A percentile compares a stretch with the other conserved stretches of the same genome.
phyloP scores from a whole-genome alignment of 164 flowering plant species.

The Macadamia integrifolia region DNA sequence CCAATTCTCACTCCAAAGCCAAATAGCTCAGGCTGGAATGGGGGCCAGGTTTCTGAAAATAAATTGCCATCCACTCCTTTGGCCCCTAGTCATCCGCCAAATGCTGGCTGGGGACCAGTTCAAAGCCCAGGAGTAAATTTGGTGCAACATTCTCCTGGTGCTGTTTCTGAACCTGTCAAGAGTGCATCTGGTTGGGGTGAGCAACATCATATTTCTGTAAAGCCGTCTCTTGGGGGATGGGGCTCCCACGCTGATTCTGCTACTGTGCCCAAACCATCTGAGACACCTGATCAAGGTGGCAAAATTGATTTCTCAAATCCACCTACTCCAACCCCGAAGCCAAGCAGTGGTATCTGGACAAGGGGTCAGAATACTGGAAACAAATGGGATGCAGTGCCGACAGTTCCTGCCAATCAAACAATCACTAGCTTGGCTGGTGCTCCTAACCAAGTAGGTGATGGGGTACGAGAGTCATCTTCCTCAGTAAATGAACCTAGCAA shows the following conservation, averaged over 20 bases:
- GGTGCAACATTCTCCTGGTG: slow-evolving; percentile 8
- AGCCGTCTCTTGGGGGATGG: background rate
- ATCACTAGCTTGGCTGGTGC: slow-evolving; percentile 38
- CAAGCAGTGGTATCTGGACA: slow-evolving; percentile 17
- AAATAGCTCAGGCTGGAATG: slow-evolving; percentile 9
- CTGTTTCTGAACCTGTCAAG: slow-evolving; percentile 16
- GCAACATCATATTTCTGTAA: background rate
- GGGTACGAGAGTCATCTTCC: slow-evolving; percentile 13
- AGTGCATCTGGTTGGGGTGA: slow-evolving; percentile 34
- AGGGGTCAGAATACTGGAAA: slow-evolving; percentile 29
- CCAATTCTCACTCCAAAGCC: slow-evolving; percentile 66
- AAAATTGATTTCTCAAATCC: slow-evolving; percentile 16
- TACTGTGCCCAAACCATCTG: slow-evolving; percentile 8
- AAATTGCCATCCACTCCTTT: too few relatives aligned
- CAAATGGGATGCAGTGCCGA: slow-evolving; percentile 22
- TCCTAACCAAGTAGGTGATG: slow-evolving; percentile 30
- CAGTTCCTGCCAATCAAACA: slow-evolving; percentile 25
- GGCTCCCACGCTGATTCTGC: background rate
- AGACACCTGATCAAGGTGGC: slow-evolving; percentile 4
- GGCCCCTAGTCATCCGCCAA: too few relatives aligned
- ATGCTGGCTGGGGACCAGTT: too few relatives aligned
- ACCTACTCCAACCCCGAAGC: slow-evolving; percentile 29
- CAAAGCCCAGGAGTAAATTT: slow-evolving; percentile 16
- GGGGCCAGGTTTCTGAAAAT: too few relatives aligned
- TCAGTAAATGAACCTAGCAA: slow-evolving; percentile 13